A percentile compares a stretch with the other conserved stretches of the same genome.
These are phyloP conservation scores for Desmodesmus armatus DNA, from an alignment of 139 green algal genomes.

Conservation along the genomic window DNA sequence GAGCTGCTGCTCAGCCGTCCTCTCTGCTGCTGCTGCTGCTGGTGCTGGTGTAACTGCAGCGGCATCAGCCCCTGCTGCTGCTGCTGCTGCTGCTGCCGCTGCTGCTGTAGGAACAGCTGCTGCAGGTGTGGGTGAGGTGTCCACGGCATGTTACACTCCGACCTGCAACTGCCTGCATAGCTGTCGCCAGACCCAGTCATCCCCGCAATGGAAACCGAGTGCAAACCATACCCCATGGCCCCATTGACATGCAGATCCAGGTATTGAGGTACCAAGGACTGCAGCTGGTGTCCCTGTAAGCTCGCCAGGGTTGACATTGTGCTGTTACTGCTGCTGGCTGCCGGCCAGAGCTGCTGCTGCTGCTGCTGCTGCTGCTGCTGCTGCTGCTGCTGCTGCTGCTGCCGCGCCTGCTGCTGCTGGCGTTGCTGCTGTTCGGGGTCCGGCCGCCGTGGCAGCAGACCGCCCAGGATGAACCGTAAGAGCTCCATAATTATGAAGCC, in stretches of 20 bases:
- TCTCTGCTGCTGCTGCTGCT: conserved; percentile 4
- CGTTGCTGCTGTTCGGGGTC: background rate
- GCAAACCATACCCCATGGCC: no score
- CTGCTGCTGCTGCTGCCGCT: conserved; percentile 14
- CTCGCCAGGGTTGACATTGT: background rate
- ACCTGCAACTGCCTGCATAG: background rate
- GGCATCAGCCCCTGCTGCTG: background rate
- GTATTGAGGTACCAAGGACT: no score
- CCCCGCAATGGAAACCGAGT: background rate
- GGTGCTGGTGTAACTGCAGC: background rate
- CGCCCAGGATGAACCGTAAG: conserved; percentile 1
- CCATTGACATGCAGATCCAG: no score
- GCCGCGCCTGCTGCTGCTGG: background rate
- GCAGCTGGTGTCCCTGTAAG: no score
- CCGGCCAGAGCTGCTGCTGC: conserved; percentile 6
- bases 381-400: background rate
- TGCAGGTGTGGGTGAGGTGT: conserved; percentile 4
- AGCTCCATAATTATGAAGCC: conserved; percentile 26
- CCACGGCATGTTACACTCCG: background rate
- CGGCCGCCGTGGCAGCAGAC: conserved; percentile 14
- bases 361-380: background rate
- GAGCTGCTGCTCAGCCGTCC: conserved; percentile 6
- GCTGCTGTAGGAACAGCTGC: conserved; percentile 22
- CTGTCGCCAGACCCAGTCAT: background rate
- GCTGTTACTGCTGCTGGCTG: conserved; percentile 34